Evolutionary conservation across 805 yeast species (phyloP).

Genomic region (Lipomyces sp.): DNA sequence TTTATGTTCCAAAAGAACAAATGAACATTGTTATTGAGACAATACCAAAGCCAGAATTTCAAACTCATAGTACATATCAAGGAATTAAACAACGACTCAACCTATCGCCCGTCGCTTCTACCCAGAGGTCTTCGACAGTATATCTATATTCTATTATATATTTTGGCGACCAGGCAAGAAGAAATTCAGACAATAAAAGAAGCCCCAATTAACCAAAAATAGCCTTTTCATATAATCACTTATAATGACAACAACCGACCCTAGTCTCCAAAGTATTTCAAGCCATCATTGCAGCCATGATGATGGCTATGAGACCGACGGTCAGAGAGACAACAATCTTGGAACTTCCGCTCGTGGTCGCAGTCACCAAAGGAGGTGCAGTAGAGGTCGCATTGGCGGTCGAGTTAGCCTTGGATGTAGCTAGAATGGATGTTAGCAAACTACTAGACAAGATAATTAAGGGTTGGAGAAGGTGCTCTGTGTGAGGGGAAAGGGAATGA

Average conservation of each 20-base stretch:
- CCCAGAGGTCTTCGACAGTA: neutral
- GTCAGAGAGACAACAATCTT: conserved; percentile 32
- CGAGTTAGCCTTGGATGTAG: conserved; percentile 14
- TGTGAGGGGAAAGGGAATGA: conserved; percentile 4
- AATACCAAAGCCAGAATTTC: neutral
- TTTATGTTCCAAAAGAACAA: neutral
- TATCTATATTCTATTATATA: neutral
- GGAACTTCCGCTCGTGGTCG: conserved; percentile 25
- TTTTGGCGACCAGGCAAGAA: neutral
- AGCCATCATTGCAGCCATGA: conserved; percentile 36
- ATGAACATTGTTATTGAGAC: neutral
- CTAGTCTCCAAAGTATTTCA: neutral
- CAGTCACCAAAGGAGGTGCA: conserved; percentile 24
- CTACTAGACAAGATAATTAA: neutral
- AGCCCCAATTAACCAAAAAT: neutral
- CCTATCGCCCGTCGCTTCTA: neutral
- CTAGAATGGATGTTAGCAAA: conserved; percentile 15
- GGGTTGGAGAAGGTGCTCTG: neutral
- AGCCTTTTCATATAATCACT: neutral
- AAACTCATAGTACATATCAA: neutral
- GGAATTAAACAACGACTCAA: neutral
- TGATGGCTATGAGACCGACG: conserved; percentile 31
- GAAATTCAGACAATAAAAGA: neutral
- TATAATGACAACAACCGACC: neutral
- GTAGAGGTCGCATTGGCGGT: conserved; percentile 25